Evolutionary conservation across 495 filamentous ascomycete species (phyloP).

Genomic region (Lasiosphaeriaceae sp.): DNA sequence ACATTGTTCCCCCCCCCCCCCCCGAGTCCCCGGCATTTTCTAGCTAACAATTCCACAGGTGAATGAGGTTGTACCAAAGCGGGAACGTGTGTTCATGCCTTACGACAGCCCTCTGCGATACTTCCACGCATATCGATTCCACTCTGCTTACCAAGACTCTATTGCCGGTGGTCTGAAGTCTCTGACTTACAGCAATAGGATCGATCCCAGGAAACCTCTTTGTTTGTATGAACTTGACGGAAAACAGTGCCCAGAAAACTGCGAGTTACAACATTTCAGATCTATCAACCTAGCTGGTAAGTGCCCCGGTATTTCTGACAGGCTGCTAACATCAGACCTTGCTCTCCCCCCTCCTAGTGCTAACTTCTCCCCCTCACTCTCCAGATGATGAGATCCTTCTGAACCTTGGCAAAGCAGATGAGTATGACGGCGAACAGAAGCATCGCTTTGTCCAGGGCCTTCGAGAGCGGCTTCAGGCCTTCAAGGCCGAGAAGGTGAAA

Average conservation of each 20-base stretch:
- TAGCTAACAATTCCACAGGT: conserved; percentile 19
- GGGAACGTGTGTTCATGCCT: conserved; percentile 49
- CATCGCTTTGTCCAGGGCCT: conserved; percentile 71
- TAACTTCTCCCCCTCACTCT: conserved; percentile 55
- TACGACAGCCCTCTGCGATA: conserved; percentile 79
- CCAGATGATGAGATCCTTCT: conserved; percentile 85
- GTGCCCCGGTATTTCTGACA: conserved; percentile 37
- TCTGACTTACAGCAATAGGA: conserved; percentile 85
- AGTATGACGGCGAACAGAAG: conserved; percentile 65
- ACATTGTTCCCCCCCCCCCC: conserved; percentile 27
- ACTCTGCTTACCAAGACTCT: conserved; percentile 65
- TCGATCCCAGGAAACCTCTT: conserved; percentile 66
- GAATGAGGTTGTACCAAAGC: conserved; percentile 1
- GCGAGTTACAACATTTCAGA: conserved; percentile 73
- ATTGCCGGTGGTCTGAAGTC: conserved; percentile 78
- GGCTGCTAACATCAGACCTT: conserved; percentile 31
- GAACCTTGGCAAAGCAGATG: conserved; percentile 73
- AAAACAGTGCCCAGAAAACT: conserved; percentile 75
- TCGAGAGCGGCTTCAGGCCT: conserved; percentile 66
- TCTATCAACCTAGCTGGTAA: conserved; percentile 76
- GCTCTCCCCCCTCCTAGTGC: conserved; percentile 35
- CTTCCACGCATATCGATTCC: conserved; percentile 87
- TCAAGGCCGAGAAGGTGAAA: conserved; percentile 69
- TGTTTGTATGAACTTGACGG: conserved; percentile 72
- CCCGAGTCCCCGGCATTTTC: not conserved